These are phyloP conservation scores for Marasmius tenuissimus DNA, from an alignment of 1,284 basidiomycete species.

Conservation along the genomic window DNA sequence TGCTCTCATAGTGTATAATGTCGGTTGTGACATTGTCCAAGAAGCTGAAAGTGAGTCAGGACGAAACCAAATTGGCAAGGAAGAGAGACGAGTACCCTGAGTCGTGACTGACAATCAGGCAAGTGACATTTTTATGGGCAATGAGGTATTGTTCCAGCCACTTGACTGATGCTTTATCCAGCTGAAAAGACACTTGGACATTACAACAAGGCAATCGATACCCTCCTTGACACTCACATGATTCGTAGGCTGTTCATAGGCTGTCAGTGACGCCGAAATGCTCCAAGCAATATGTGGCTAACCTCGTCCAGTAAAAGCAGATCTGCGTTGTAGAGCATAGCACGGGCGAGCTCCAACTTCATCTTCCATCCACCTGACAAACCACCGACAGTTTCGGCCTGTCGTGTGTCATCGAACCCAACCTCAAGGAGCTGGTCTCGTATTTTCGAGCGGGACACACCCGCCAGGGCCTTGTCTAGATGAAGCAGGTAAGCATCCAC, in stretches of 20 bases:
- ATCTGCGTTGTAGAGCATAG: conserved; percentile 97
- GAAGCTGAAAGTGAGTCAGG: conserved; percentile 56
- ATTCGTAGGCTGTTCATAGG: conserved; percentile 76
- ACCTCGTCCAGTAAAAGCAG: conserved; percentile 88
- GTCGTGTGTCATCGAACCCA: conserved; percentile 89
- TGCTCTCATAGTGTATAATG: conserved; percentile 96
- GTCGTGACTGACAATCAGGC: conserved; percentile 97
- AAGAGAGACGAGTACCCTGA: conserved; percentile 67
- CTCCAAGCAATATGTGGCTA: conserved; percentile 10
- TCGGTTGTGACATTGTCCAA: conserved; percentile 97
- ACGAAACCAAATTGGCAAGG: conserved; percentile 5
- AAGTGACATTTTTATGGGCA: conserved; percentile 82
- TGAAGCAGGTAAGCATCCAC: not conserved
- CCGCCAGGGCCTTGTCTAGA: conserved; percentile 60
- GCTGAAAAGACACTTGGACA: conserved; percentile 38
- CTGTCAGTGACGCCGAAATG: conserved; percentile 6
- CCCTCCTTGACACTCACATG: conserved; percentile 57
- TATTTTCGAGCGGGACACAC: conserved; percentile 68
- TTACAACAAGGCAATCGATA: conserved; percentile 13
- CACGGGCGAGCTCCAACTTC: conserved; percentile 90
- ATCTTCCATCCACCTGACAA: conserved; percentile 99
- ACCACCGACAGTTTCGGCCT: conserved; percentile 84
- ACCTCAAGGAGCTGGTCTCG: conserved; percentile 80
- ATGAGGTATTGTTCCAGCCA: conserved; percentile 94
- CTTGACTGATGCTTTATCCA: conserved; percentile 87